Percentiles rank a stretch among this genome's conserved stretches.
These are phyloP conservation scores for Pythium graminicola DNA, from an alignment of 352 stramenopile genomes.

Conservation along the genomic window DNA sequence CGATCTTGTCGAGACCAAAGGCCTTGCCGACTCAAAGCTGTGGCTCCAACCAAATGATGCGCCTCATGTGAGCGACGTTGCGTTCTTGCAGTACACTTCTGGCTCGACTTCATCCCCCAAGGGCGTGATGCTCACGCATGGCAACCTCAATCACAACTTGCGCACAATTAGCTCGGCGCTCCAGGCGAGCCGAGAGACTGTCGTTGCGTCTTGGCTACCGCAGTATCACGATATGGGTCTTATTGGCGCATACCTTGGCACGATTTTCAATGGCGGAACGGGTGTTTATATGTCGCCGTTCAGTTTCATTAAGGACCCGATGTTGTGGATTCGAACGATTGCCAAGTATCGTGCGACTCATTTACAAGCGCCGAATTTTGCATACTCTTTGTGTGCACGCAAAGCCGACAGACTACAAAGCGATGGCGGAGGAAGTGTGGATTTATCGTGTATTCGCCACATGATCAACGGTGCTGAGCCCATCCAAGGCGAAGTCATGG, in stretches of 20 bases:
- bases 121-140: slow-evolving; percentile 96
- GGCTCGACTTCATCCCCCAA: slow-evolving; percentile 98
- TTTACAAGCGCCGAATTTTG: slow-evolving; percentile 76
- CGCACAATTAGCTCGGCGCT: slow-evolving; percentile 93
- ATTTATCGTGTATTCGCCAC: slow-evolving; percentile 63
- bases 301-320: slow-evolving; percentile 82
- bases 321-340: slow-evolving; percentile 70
- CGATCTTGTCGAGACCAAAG: slow-evolving; percentile 44
- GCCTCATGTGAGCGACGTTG: slow-evolving; percentile 55
- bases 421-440: slow-evolving; percentile 34
- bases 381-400: slow-evolving; percentile 59
- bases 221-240: slow-evolving; percentile 99
- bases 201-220: slow-evolving; percentile 97
- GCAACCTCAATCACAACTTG: slow-evolving; percentile 97
- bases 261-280: slow-evolving; percentile 79
- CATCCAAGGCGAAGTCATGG: slow-evolving; percentile 69
- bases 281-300: slow-evolving; percentile 94
- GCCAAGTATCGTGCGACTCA: slow-evolving; percentile 76
- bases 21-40: slow-evolving; percentile 28
- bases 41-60: slow-evolving; percentile 32
- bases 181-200: slow-evolving; percentile 78
- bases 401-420: slow-evolving; percentile 70
- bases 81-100: slow-evolving; percentile 99
- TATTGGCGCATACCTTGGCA: slow-evolving; percentile 92
- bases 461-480: slow-evolving; percentile 76